Conservation (phyloP, 1,139 yeast species). For the Suhomyces wounanorum region DNA sequence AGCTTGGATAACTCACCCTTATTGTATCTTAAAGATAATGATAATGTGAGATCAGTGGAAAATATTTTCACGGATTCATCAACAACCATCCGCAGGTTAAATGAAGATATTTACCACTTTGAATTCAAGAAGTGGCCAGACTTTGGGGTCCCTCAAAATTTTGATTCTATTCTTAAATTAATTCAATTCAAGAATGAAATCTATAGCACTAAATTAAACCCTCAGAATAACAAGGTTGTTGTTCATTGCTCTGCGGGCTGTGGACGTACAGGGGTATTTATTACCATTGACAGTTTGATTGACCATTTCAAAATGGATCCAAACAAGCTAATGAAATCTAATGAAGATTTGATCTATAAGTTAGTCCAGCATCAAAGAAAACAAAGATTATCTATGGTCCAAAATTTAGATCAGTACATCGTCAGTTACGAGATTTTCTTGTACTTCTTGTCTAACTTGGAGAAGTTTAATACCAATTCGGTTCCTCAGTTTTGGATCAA, state of each 20-base stretch:
- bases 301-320: slow-evolving; percentile 13
- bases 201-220: slow-evolving; percentile 21
- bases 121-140: slow-evolving; percentile 84
- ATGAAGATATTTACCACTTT: slow-evolving; percentile 53
- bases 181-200: slow-evolving; percentile 51
- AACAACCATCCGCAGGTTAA: slow-evolving; percentile 26
- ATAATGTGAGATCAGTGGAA: slow-evolving; percentile 11
- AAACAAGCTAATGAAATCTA: slow-evolving; percentile 9
- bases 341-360: slow-evolving; percentile 30
- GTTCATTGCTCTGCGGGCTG: slow-evolving; percentile 29
- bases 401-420: slow-evolving; percentile 46
- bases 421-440: slow-evolving; percentile 45
- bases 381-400: slow-evolving; percentile 50
- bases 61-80: slow-evolving; percentile 10
- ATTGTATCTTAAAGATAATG: slow-evolving; percentile 14
- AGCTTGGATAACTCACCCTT: slow-evolving; percentile 57
- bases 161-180: slow-evolving; percentile 53
- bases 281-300: slow-evolving; percentile 21
- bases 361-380: slow-evolving; percentile 44
- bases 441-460: slow-evolving; percentile 25
- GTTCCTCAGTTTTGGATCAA: neutral
- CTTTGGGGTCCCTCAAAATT: slow-evolving; percentile 64
- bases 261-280: slow-evolving; percentile 24
- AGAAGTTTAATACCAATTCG: slow-evolving; percentile 3
- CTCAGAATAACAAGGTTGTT: slow-evolving; percentile 23